phyloP scores from a whole-genome alignment of 2,329 filamentous ascomycete species.

The Fusarium aywerte region DNA sequence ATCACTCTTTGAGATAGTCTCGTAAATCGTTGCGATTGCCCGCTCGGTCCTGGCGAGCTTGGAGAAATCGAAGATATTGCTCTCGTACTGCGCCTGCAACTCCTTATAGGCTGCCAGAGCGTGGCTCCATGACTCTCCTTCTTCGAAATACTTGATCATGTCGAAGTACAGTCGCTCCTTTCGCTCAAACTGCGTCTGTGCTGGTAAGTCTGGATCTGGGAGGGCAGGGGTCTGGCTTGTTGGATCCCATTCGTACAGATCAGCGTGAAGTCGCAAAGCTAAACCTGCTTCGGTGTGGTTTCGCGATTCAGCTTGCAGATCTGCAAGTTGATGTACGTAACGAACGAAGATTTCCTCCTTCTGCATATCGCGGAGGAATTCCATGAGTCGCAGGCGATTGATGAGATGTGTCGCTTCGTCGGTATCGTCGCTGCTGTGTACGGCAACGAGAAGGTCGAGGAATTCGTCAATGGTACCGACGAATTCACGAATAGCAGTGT shows the following conservation, averaged over 20 bases:
- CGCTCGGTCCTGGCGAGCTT: constrained; percentile 90
- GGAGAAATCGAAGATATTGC: constrained; percentile 87
- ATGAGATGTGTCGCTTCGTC: constrained; percentile 85
- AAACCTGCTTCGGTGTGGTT: constrained; percentile 90
- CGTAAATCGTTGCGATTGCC: constrained; percentile 92
- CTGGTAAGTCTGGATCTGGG: constrained; percentile 78
- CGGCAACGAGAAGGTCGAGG: constrained; percentile 87
- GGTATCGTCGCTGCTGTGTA: constrained; percentile 79
- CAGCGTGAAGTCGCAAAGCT: constrained; percentile 88
- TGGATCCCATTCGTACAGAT: constrained; percentile 92
- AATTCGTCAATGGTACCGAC: constrained; percentile 90
- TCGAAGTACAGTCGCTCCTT: constrained; percentile 93
- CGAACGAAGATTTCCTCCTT: constrained; percentile 97
- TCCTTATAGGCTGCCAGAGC: constrained; percentile 90
- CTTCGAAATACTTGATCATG: constrained; percentile 95
- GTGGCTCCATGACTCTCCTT: constrained; percentile 92
- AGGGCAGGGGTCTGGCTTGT: constrained; percentile 72
- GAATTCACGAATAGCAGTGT: constrained; percentile 79
- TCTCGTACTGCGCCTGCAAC: constrained; percentile 90
- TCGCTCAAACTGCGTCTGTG: constrained; percentile 88
- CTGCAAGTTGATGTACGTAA: constrained; percentile 91
- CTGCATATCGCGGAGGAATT: constrained; percentile 95
- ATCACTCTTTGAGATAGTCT: constrained; percentile 85
- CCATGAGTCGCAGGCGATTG: constrained; percentile 90
- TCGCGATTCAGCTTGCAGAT: constrained; percentile 77